Percentiles rank a stretch among this genome's conserved stretches.
Conservation (phyloP, 164 flowering plant genomes). For the Annona cherimola region DNA sequence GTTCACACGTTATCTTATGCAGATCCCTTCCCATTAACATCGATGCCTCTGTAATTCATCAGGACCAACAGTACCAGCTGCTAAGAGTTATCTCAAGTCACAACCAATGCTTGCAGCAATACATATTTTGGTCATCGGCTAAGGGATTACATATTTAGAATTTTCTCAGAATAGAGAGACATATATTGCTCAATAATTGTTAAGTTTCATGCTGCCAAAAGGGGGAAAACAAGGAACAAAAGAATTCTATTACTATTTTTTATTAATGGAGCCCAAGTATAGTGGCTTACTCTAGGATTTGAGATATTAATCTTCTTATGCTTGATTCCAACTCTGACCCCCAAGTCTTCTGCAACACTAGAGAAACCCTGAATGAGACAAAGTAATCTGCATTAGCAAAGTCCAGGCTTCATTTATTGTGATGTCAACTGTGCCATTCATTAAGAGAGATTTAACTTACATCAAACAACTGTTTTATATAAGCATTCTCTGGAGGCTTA, state of each 20-base stretch:
- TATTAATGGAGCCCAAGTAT: not conserved
- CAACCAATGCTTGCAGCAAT: not conserved
- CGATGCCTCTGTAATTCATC: not conserved
- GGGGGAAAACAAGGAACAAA: too few species aligned
- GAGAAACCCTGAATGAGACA: conserved; percentile 61
- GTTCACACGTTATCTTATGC: not conserved
- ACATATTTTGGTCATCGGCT: too few species aligned
- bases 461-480: conserved; percentile 80
- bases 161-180: too few species aligned
- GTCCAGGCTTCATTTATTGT: too few species aligned
- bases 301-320: conserved; percentile 98
- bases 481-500: conserved; percentile 97
- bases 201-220: too few species aligned
- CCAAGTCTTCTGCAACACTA: conserved; percentile 67
- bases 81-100: not conserved
- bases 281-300: conserved; percentile 78
- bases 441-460: conserved; percentile 31
- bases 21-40: not conserved
- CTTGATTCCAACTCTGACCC: conserved; percentile 69
- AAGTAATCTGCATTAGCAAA: conserved; percentile 5
- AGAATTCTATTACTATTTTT: too few species aligned
- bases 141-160: too few species aligned
- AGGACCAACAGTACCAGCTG: not conserved
- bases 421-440: conserved; percentile 5
- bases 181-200: too few species aligned